phyloP scores from a whole-genome alignment of 768 basidiomycete species.

The Agrocybe praecox region DNA sequence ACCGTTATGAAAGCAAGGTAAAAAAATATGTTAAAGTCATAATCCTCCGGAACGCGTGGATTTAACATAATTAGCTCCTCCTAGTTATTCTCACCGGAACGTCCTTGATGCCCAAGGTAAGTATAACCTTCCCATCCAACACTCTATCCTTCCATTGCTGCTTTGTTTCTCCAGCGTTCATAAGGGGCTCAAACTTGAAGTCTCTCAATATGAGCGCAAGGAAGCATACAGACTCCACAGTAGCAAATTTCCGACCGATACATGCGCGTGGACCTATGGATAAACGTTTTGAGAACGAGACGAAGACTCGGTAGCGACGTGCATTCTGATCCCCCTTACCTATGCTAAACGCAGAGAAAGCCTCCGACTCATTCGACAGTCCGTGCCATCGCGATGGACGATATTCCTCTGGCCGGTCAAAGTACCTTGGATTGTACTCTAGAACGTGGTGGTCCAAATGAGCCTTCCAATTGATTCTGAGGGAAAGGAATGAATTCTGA shows the following conservation, averaged over 20 bases:
- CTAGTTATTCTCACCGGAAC: slow-evolving; percentile 34
- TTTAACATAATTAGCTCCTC: slow-evolving; percentile 20
- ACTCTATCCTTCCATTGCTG: slow-evolving; percentile 39
- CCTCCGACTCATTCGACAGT: slow-evolving; percentile 33
- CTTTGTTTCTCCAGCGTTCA: slow-evolving; percentile 39
- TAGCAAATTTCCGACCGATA: slow-evolving; percentile 58
- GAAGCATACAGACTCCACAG: slow-evolving; percentile 53
- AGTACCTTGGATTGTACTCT: slow-evolving; percentile 55
- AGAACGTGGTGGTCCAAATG: neutral
- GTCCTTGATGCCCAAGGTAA: slow-evolving; percentile 36
- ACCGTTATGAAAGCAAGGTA: too few relatives aligned
- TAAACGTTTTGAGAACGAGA: neutral
- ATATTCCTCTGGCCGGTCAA: slow-evolving; percentile 46
- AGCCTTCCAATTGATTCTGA: neutral
- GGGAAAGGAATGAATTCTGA: neutral
- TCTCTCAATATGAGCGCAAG: slow-evolving; percentile 53
- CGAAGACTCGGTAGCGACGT: too few relatives aligned
- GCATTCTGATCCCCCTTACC: too few relatives aligned
- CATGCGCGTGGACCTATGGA: slow-evolving; percentile 50
- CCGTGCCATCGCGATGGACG: slow-evolving; percentile 54
- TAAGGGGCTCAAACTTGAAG: slow-evolving; percentile 51
- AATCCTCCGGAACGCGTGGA: too few relatives aligned
- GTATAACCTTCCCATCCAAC: slow-evolving; percentile 34
- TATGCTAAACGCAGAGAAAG: slow-evolving; percentile 48
- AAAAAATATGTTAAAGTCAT: too few relatives aligned